These are phyloP conservation scores for Pilatotrama ljubarskyi DNA, from an alignment of 768 basidiomycete genomes.

Conservation along the genomic window DNA sequence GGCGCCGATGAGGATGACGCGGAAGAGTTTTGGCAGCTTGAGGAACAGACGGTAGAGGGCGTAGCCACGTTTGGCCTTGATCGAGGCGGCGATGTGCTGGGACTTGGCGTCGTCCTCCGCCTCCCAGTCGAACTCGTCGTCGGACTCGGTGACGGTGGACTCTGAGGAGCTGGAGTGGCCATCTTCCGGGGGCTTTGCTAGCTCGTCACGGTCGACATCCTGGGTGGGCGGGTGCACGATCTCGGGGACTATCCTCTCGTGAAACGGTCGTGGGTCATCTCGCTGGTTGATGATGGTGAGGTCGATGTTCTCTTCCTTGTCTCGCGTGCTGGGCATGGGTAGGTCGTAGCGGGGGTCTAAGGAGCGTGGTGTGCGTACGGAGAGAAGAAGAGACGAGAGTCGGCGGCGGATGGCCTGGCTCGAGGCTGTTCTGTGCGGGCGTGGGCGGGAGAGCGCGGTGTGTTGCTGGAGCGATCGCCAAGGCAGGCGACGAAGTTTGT, in stretches of 20 bases:
- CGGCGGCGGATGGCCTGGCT: not conserved
- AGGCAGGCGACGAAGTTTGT: not conserved
- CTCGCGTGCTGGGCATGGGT: constrained; percentile 14
- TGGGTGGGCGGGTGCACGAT: constrained; percentile 13
- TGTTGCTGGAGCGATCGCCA: constrained; percentile 15
- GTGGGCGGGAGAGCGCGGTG: not conserved
- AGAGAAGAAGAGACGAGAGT: not conserved
- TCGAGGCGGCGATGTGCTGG: constrained; percentile 27
- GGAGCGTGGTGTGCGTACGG: constrained; percentile 5
- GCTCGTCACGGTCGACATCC: constrained; percentile 22
- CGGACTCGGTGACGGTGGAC: constrained; percentile 54
- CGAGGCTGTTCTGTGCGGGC: not conserved
- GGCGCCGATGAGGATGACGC: constrained; percentile 58
- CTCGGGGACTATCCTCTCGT: constrained; percentile 15
- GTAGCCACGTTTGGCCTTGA: constrained; percentile 61
- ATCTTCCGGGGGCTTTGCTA: constrained; percentile 22
- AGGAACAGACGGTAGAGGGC: constrained; percentile 65
- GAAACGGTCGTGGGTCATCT: constrained; percentile 12
- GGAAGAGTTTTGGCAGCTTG: constrained; percentile 59
- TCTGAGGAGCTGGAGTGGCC: constrained; percentile 19
- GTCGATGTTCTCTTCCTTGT: constrained; percentile 9
- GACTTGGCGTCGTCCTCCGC: constrained; percentile 50
- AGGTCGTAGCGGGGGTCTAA: not conserved
- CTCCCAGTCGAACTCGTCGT: constrained; percentile 78
- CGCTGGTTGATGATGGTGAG: constrained; percentile 17